Evolutionary conservation across 192 early-diverging fungal genomes (phyloP), one percentile per base, ranked within the genome.

Genomic region (Funneliformis geosporum): DNA sequence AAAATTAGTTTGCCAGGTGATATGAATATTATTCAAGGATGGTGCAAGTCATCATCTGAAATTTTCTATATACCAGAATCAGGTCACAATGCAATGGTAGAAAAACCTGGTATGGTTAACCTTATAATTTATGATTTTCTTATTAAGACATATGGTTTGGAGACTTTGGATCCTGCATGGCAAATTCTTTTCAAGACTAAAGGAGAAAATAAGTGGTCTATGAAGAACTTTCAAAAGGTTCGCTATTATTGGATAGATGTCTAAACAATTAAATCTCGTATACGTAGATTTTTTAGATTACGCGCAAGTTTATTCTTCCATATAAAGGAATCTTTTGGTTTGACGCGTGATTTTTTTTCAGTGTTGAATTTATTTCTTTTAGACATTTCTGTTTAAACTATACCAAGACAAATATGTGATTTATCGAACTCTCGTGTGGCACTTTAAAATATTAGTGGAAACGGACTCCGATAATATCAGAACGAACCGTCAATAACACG

Each of bases 221-320:
- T 89, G n/a, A 89, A 89, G 78, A 89, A 89, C 44, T 86, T 82
- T 39, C 87, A 88, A 83, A 89, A 89, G 87, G 87, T 89, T 71
- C 40, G 27, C n/a, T 40, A 59, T 10, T 46, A 33, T 47, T 7
- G 39, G 10, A 44, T 62, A 33, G 21, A n/a, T 12, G 40, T 43
- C 39, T 38, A 0, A 28, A 33, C 9, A 33, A 73, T 60, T 43
- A 42, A 55, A 43, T 38, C 60, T 60, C n/a, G 23, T 73, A 61
- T 38, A 61, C 70, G 25, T 55, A 42, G 47, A n/a, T n/a, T n/a
- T n/a, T n/a, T n/a, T n/a, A n/a, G n/a, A 60, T n/a, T 23, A 43
- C 67, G 16, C 23, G 33, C 79, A 73, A 73, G 39, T 25, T 62
- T 38, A 28, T 14, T 44, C 79, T 65, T 46, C n/a, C 59, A 23